These are phyloP conservation scores for Malassezia restricta DNA, from an alignment of 1,284 basidiomycete genomes.

Conservation along the genomic window DNA sequence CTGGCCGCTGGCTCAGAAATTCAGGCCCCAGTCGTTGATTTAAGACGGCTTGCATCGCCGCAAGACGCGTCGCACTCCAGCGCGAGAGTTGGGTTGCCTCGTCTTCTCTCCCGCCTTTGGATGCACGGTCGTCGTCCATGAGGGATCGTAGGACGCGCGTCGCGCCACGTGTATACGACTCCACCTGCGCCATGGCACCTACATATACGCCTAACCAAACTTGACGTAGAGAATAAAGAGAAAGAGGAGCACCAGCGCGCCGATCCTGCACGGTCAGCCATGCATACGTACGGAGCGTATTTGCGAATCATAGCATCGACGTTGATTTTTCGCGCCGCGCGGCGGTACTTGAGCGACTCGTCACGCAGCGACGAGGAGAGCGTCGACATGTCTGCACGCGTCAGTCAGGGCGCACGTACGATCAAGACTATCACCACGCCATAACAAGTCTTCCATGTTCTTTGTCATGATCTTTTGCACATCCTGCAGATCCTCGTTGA, in stretches of 20 bases:
- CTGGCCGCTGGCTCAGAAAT: conserved; percentile 75
- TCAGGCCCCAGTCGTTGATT: conserved; percentile 84
- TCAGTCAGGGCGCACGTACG: conserved; percentile 46
- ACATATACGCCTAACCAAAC: conserved; percentile 50
- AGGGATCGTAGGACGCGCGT: not conserved
- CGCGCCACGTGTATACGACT: not conserved
- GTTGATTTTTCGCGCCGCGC: conserved; percentile 88
- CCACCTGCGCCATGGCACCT: not conserved
- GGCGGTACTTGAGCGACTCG: conserved; percentile 94
- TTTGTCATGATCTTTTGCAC: conserved; percentile 99
- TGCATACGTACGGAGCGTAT: conserved; percentile 71
- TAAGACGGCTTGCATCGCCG: conserved; percentile 66
- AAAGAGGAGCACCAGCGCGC: conserved; percentile 48
- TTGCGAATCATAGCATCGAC: conserved; percentile 83
- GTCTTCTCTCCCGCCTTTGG: no score
- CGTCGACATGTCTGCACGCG: conserved; percentile 62
- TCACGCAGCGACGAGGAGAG: conserved; percentile 91
- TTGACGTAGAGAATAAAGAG: conserved; percentile 83
- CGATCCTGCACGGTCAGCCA: conserved; percentile 18
- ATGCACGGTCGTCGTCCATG: no score
- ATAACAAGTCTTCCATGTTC: conserved; percentile 98
- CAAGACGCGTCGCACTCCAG: conserved; percentile 48
- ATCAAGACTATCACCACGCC: conserved; percentile 92
- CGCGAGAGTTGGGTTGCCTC: conserved; percentile 7
- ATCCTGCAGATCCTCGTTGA: conserved; percentile 93